Evolutionary conservation across 495 filamentous ascomycete species (phyloP), one percentile per base, ranked within the genome.

Genomic region (Tuber aestivum): DNA sequence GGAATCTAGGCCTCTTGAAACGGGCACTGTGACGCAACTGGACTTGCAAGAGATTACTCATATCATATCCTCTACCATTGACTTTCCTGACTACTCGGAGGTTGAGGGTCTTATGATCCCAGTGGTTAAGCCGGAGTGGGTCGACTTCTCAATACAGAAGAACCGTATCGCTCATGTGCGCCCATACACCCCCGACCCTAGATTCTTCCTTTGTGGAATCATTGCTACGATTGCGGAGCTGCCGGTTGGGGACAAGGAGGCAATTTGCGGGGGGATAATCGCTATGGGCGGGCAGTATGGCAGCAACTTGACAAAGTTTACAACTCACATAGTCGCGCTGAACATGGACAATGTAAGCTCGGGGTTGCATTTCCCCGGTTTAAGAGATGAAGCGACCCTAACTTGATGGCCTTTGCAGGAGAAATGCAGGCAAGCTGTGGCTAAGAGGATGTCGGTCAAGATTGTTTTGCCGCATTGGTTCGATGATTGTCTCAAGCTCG

Each of bases 391-490:
- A 72, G 48, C 23, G 14, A 38, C 41, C 16, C 5, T 20, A 21
- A 72, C n/a, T 50, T 75, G 37, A 27, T 21, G 16, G 27, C 23
- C 5, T 21, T 38, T 71, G 14, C 85, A 91, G 50, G 87, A 89
- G 3, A 95, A 94, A 84, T 94, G 93, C 77, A 84, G 87, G 76
- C 81, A 90, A 50, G 91, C 90, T 0, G 42, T 85, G 56, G 84
- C 85, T 0, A 97, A 90, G 83, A 89, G 87, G 56, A 84, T 92
- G 37, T 89, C 88, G 65, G 87, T 87, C 84, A 94, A 93, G 83
- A 91, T 96, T 74, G 92, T 99, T n/a, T 86, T 98, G 71, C 96
- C 96, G 41, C 96, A 99, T 82, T 98, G 96, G 95, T 97, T 99
- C 81, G 95, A 98, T 78, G 95, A 97, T 82, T 99, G 95, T 83